Evolutionary conservation across 2,329 filamentous ascomycete genomes (phyloP).

Genomic region (Scedosporium boydii): DNA sequence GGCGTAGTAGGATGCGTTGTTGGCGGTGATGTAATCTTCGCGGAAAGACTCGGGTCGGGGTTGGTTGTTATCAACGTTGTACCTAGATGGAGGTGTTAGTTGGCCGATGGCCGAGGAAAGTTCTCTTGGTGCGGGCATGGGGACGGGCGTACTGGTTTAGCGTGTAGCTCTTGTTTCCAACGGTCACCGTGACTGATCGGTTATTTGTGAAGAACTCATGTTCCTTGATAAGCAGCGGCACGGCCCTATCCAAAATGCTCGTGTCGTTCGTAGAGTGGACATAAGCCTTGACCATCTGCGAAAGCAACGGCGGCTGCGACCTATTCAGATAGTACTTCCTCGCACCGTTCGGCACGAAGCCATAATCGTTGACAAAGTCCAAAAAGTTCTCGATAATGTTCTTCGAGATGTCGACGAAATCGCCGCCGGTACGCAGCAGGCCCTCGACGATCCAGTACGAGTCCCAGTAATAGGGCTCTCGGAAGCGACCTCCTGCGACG

Average conservation of each 20-base stretch:
- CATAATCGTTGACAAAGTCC: conserved; percentile 53
- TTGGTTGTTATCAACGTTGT: conserved; percentile 53
- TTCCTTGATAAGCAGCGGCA: conserved; percentile 55
- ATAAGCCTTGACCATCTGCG: conserved; percentile 57
- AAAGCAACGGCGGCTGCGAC: conserved; percentile 56
- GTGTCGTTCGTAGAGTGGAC: conserved; percentile 56
- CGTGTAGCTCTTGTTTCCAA: conserved; percentile 36
- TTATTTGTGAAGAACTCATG: conserved; percentile 55
- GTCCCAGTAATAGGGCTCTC: conserved; percentile 65
- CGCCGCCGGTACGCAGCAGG: conserved; percentile 53
- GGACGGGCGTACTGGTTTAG: conserved; percentile 41
- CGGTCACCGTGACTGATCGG: conserved; percentile 43
- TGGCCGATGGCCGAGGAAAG: not conserved
- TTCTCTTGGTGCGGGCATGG: not conserved
- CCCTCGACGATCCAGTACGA: conserved; percentile 61
- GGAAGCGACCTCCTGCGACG: conserved; percentile 61
- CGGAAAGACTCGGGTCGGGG: conserved; percentile 58
- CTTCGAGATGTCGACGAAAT: conserved; percentile 51
- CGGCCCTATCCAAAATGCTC: conserved; percentile 43
- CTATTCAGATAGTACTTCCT: conserved; percentile 59
- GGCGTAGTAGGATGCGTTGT: conserved; percentile 54
- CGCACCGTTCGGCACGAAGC: conserved; percentile 61
- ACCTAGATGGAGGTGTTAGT: conserved; percentile 21
- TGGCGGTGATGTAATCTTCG: conserved; percentile 58
- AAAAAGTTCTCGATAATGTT: conserved; percentile 64